These are phyloP conservation scores for Metschnikowia matae DNA, from an alignment of 805 yeast species.

Conservation along the genomic window DNA sequence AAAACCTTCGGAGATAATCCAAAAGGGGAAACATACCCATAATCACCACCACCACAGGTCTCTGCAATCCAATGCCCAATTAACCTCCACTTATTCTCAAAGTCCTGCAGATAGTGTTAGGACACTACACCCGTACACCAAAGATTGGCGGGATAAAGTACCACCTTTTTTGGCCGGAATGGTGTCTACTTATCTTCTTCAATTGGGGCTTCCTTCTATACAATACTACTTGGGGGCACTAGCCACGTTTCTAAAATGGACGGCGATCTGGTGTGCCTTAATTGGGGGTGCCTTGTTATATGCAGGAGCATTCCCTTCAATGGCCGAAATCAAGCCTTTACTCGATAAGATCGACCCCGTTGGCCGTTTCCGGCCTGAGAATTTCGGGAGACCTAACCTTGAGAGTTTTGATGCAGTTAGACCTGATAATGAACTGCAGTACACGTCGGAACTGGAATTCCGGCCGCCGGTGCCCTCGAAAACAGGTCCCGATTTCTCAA, in stretches of 20 bases:
- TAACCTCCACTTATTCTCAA: background rate
- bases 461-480: slow-evolving; percentile 3
- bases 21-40: background rate
- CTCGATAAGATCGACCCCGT: background rate
- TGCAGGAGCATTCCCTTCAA: slow-evolving; percentile 18
- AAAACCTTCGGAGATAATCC: background rate
- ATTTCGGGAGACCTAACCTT: background rate
- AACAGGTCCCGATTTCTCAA: background rate
- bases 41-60: background rate
- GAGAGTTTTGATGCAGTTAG: background rate
- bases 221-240: slow-evolving; percentile 18
- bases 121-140: background rate
- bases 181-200: slow-evolving; percentile 20
- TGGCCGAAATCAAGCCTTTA: background rate
- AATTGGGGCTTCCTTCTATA: slow-evolving; percentile 22
- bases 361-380: background rate
- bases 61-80: background rate
- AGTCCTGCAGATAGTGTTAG: background rate
- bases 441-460: background rate
- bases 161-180: slow-evolving; percentile 27
- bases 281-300: slow-evolving; percentile 27
- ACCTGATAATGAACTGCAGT: background rate
- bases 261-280: slow-evolving; percentile 22
- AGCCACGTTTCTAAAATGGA: slow-evolving; percentile 22
- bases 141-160: background rate